These are phyloP conservation scores for Eragrostis tef DNA, from an alignment of 202 grass and related monocot species.

Conservation along the genomic window DNA sequence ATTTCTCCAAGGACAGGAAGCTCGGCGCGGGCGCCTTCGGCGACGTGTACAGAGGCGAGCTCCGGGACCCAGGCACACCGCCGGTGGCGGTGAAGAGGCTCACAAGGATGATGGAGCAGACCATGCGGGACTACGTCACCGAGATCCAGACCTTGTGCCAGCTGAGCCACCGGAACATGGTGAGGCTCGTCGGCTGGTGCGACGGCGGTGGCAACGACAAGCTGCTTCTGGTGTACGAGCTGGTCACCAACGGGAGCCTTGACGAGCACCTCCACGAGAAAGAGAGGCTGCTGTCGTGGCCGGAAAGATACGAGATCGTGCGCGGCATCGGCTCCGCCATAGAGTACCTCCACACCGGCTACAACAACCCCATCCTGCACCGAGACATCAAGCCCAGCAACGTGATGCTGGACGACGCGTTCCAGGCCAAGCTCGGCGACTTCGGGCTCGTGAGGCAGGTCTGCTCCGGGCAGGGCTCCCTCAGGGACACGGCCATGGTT, in stretches of 20 bases:
- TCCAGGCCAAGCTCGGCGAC: conserved; percentile 57
- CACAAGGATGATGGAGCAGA: conserved; percentile 12
- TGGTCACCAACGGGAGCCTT: conserved; percentile 53
- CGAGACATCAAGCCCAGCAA: conserved; percentile 49
- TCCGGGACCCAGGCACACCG: not conserved
- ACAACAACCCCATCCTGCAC: conserved; percentile 49
- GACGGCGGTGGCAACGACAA: conserved; percentile 16
- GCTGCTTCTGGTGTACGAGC: conserved; percentile 19
- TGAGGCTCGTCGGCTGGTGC: conserved; percentile 60
- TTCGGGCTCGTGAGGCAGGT: conserved; percentile 55
- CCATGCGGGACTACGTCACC: conserved; percentile 45
- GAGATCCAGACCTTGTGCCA: conserved; percentile 54
- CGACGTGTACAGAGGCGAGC: conserved; percentile 43
- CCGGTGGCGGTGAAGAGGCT: conserved; percentile 51
- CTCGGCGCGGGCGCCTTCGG: conserved; percentile 56
- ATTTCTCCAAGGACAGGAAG: conserved; percentile 36
- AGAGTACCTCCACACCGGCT: conserved; percentile 53
- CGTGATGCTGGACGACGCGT: conserved; percentile 54
- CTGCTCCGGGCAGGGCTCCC: not conserved
- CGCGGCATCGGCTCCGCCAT: conserved; percentile 49
- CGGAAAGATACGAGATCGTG: conserved; percentile 40
- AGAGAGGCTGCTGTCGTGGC: conserved; percentile 41
- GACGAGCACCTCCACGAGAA: conserved; percentile 35
- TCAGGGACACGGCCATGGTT: conserved; percentile 3
- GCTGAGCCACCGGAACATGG: conserved; percentile 52